These are phyloP conservation scores for Boletus semigastroideus DNA, from an alignment of 1,284 basidiomycete species.

Conservation along the genomic window DNA sequence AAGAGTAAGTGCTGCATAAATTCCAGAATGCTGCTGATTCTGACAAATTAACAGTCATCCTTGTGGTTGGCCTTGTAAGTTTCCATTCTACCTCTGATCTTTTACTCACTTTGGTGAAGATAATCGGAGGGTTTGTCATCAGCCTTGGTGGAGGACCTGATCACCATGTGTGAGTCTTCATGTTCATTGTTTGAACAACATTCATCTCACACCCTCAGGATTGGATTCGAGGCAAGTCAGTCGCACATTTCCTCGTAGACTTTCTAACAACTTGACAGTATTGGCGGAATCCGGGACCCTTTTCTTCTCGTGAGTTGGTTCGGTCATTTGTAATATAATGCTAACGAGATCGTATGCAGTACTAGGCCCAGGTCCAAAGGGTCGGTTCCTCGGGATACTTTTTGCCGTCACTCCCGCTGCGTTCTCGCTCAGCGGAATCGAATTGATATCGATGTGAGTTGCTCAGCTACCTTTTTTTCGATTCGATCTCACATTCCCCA, in stretches of 20 bases:
- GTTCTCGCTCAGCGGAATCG: slow-evolving; percentile 84
- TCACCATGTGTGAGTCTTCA: slow-evolving; percentile 41
- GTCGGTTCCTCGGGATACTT: slow-evolving; percentile 61
- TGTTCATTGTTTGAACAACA: slow-evolving; percentile 47
- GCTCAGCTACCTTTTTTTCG: not conserved
- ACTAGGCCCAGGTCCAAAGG: slow-evolving; percentile 38
- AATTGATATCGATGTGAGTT: slow-evolving; percentile 74
- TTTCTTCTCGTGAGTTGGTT: slow-evolving; percentile 20
- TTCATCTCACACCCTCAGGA: slow-evolving; percentile 47
- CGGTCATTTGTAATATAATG: slow-evolving; percentile 18
- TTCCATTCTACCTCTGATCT: slow-evolving; percentile 44
- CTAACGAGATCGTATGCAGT: slow-evolving; percentile 43
- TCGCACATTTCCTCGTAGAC: not conserved
- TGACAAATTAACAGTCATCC: slow-evolving; percentile 8
- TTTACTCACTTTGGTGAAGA: slow-evolving; percentile 64
- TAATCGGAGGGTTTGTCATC: slow-evolving; percentile 37
- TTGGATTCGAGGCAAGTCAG: slow-evolving; percentile 27
- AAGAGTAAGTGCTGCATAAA: slow-evolving; percentile 19
- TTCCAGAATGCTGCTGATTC: not conserved
- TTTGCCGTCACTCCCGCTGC: slow-evolving; percentile 74
- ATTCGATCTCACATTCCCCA: not conserved
- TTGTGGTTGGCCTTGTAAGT: slow-evolving; percentile 35
- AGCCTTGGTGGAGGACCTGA: slow-evolving; percentile 3
- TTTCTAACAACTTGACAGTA: slow-evolving; percentile 13
- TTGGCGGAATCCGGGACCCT: slow-evolving; percentile 22